Conservation (phyloP, 23 red algal species). For the Gracilaria domingensis region DNA sequence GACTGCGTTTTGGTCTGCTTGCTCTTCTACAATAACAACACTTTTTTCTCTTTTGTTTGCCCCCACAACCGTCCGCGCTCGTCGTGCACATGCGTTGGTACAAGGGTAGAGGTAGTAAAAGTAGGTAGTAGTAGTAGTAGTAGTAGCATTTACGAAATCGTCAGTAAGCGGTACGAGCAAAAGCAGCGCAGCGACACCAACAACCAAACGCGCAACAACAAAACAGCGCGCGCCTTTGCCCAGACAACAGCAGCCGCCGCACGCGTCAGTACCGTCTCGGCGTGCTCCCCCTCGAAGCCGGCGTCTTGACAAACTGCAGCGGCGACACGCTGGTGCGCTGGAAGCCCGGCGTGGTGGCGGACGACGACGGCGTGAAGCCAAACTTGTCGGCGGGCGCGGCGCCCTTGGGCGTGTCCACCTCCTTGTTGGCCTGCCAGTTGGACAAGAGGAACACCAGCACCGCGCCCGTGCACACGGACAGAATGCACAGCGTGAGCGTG, state of each 20-base stretch:
- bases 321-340: constrained; percentile 11
- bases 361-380: constrained; percentile 64
- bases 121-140: too few species aligned
- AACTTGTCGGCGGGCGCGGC: constrained; percentile 37
- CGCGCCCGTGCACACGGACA: constrained; percentile 59
- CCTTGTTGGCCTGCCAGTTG: constrained; percentile 13
- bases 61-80: too few species aligned
- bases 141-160: background rate
- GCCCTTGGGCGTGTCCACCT: constrained; percentile 17
- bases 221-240: too few species aligned
- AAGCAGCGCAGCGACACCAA: too few species aligned
- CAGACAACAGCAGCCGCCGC: too few species aligned
- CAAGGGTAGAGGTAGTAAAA: too few species aligned
- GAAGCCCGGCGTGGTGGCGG: constrained; percentile 49
- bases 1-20: background rate
- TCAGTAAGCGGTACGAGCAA: background rate
- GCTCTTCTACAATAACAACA: too few species aligned
- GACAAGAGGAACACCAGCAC: constrained; percentile 47
- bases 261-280: constrained; percentile 49
- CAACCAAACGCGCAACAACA: too few species aligned
- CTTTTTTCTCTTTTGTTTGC: too few species aligned
- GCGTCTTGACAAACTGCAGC: constrained; percentile 55
- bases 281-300: constrained; percentile 50
- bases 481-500: constrained; percentile 45
- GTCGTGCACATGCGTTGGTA: too few species aligned